phyloP scores from a whole-genome alignment of 2,329 filamentous ascomycete genomes.

The Penicillium sp. region DNA sequence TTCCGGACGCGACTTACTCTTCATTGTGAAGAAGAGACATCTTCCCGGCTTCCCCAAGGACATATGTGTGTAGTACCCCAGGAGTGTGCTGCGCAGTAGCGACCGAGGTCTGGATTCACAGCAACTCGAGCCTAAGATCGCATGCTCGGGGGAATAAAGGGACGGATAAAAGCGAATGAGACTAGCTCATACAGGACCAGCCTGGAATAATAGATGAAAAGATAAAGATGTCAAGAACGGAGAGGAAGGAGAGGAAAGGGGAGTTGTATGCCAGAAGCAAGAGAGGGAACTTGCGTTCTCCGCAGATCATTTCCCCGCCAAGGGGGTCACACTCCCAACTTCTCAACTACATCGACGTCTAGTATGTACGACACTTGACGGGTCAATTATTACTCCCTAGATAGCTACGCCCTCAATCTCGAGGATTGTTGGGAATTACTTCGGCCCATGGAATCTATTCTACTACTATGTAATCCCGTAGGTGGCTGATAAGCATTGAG shows the following conservation, averaged over 20 bases:
- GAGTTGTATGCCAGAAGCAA: not conserved
- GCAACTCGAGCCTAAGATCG: not conserved
- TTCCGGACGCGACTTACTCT: slow-evolving; percentile 35
- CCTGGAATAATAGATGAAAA: slow-evolving; percentile 16
- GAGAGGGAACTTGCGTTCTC: slow-evolving; percentile 13
- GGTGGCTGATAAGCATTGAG: not conserved
- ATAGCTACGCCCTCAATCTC: not conserved
- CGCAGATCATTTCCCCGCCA: slow-evolving; percentile 7
- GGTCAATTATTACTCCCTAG: not conserved
- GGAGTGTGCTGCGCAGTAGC: not conserved
- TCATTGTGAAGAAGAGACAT: slow-evolving; percentile 47
- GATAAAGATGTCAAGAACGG: slow-evolving; percentile 1
- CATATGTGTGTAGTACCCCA: not conserved
- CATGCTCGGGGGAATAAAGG: slow-evolving; percentile 15
- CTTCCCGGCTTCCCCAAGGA: slow-evolving; percentile 6
- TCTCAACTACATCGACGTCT: not conserved
- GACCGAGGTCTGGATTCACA: slow-evolving; percentile 4
- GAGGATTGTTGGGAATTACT: too few relatives aligned
- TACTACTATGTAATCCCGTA: not conserved
- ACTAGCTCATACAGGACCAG: slow-evolving; percentile 27
- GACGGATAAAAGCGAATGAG: slow-evolving; percentile 9
- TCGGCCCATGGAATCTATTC: not conserved
- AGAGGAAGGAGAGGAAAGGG: slow-evolving; percentile 8
- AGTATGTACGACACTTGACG: not conserved
- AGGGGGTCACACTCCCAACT: not conserved